Conservation (phyloP, 2,329 filamentous ascomycete genomes). For the Cladophialophora bantiana region DNA sequence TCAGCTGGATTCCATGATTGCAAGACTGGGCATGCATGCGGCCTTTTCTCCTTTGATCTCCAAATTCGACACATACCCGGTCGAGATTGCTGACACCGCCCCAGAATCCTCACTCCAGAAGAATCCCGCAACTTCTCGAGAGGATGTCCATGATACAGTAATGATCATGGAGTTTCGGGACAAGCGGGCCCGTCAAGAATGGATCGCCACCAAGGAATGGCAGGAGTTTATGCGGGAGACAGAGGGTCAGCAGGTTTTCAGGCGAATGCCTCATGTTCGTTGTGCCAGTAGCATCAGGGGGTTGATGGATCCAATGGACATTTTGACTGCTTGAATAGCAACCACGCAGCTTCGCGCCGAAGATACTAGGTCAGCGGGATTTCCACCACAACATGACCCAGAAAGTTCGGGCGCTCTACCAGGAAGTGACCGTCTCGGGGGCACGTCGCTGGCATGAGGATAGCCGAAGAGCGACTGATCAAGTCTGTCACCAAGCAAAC, state of each 20-base stretch:
- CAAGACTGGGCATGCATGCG: constrained; percentile 41
- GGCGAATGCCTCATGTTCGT: constrained; percentile 42
- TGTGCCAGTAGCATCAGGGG: constrained; percentile 43
- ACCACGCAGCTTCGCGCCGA: not conserved
- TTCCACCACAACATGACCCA: not conserved
- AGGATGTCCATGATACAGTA: constrained; percentile 42
- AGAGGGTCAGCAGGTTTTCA: constrained; percentile 40
- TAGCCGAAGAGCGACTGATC: not conserved
- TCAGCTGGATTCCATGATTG: constrained; percentile 41
- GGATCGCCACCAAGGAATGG: constrained; percentile 41
- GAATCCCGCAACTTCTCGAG: constrained; percentile 31
- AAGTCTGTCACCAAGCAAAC: not conserved
- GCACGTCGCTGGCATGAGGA: not conserved
- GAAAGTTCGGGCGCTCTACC: not conserved
- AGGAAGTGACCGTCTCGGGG: not conserved
- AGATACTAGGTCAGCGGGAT: not conserved
- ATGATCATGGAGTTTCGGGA: constrained; percentile 42
- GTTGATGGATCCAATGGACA: constrained; percentile 42
- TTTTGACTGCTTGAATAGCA: constrained; percentile 35
- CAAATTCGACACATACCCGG: constrained; percentile 42
- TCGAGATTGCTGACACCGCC: constrained; percentile 39
- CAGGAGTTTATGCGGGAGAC: constrained; percentile 42
- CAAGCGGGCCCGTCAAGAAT: constrained; percentile 40
- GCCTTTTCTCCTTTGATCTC: constrained; percentile 40
- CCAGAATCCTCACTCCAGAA: constrained; percentile 10